Base-by-base conservation (phyloP, 176 grass and related monocot genomes). In the Themeda triandra region DNA sequence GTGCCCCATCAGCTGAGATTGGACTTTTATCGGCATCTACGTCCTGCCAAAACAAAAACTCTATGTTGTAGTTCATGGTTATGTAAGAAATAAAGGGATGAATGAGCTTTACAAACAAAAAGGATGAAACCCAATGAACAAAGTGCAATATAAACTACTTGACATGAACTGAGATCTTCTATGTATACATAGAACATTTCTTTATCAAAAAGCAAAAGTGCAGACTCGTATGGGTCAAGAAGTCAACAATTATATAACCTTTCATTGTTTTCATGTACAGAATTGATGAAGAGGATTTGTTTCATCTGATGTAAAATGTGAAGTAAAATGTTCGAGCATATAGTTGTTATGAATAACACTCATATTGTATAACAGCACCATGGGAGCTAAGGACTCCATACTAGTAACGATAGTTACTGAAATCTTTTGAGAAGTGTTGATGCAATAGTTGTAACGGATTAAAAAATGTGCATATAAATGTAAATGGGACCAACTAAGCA, bases 1-100 rank as follows among this genome's bases (percentile, higher is more conserved):
- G 81, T 86, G 86, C 88, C 79, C 91, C 91, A 89, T 98, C 93
- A 71, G 41, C 64, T 65, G 96, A 89, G 44, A 98, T 79, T 65
- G 73, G 87, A 76, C 49, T 90, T 83, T 77, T 90, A 75, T 94
- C 91, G 49, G 76, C 71, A 89, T 84, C 84, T 14, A 21, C n/a
- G 39, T 94, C 91, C 90, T 89, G 83, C 85, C 85, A 39, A 30
- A 69, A 79, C 69, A 77, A 27, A 79, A 81, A 9, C 56, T 25
- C 30, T 80, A 46, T 18, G 69, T 25, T 85, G 28, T 59, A 40
- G 35, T 65, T 64, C 60, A 68, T 78, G 39, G 41, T 53, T 69
- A 46, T 81, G 60, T 21, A 71, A 41, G 48, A 37, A 71, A 81
- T 70, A 67, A 33, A 78, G 56, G 23, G 60, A 4, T 69, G 62